Evolutionary conservation across 2,329 filamentous ascomycete genomes (phyloP), one percentile per base, ranked within the genome.

Genomic region (Colletotrichum incanum): DNA sequence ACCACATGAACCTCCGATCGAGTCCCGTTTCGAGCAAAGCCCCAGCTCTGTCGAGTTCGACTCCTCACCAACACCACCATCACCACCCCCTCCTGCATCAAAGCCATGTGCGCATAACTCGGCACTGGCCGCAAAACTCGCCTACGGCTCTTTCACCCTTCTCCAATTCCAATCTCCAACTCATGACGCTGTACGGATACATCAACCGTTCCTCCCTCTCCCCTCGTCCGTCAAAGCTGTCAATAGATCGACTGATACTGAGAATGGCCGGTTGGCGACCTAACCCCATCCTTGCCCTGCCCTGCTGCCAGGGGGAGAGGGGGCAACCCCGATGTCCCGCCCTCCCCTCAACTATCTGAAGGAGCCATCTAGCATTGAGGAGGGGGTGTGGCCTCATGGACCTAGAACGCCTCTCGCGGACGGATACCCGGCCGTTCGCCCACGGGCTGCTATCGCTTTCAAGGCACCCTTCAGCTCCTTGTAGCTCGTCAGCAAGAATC

Each of bases 211-310:
- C 50, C 49, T 50, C 37, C 56, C 45, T 55, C 31, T 45, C n/a
- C 54, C 49, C 34, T 56, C 20, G 26, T 55, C 56, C 50, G 58
- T 71, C 64, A 26, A 62, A 62, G 47, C 41, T 71, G 64, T 62
- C 68, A 67, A 71, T 56, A 56, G 56, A 68, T 67, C 56, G 50
- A 67, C 64, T 71, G 68, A 50, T 49, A 56, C 34, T 37, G 52
- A 68, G 58, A 47, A 69, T 60, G 37, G 45, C 39, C 66, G 31
- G 54, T 61, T 43, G 37, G 65, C 69, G 59, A 56, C 69, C 69
- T 69, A 65, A 54, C n/a, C 49, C 69, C 65, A 69, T 72, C 69
- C 65, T 58, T 60, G 69, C 31, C 37, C 31, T 34, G 37, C 50
- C 37, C 49, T 52, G 34, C 37, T 39, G 37, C n/a, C n/a, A 16